phyloP scores from a whole-genome alignment of 768 basidiomycete genomes.

The Termitomyces sp. region DNA sequence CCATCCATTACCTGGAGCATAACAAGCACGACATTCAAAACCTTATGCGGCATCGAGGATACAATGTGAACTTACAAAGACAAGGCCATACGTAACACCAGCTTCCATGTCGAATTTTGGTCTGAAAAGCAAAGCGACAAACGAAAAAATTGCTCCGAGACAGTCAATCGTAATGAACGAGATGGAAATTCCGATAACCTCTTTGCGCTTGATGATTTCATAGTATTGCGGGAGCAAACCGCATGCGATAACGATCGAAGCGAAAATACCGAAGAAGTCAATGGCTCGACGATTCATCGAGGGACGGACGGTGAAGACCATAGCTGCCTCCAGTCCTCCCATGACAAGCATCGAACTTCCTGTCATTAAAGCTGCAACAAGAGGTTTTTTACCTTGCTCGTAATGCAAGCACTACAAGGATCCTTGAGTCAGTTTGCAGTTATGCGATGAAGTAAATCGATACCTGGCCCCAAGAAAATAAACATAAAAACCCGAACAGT shows the following conservation, averaged over 20 bases:
- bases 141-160: slow-evolving; percentile 64
- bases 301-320: slow-evolving; percentile 54
- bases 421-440: slow-evolving; percentile 1
- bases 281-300: slow-evolving; percentile 28
- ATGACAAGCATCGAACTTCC: slow-evolving; percentile 34
- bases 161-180: slow-evolving; percentile 67
- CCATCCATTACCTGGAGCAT: slow-evolving; percentile 52
- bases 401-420: slow-evolving; percentile 62
- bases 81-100: slow-evolving; percentile 53
- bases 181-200: slow-evolving; percentile 65
- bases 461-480: slow-evolving; percentile 66
- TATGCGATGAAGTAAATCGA: slow-evolving; percentile 6
- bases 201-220: slow-evolving; percentile 62
- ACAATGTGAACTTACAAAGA: slow-evolving; percentile 40
- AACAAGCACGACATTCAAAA: background rate
- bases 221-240: slow-evolving; percentile 59
- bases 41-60: background rate
- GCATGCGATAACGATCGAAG: slow-evolving; percentile 49
- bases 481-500: slow-evolving; percentile 51
- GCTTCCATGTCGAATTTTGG: slow-evolving; percentile 57
- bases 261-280: slow-evolving; percentile 58
- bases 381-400: slow-evolving; percentile 32
- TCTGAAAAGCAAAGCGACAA: slow-evolving; percentile 65
- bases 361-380: slow-evolving; percentile 28
- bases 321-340: slow-evolving; percentile 52